Evolutionary conservation across 495 filamentous ascomycete species (phyloP), one percentile per base, ranked within the genome.

Genomic region (Pseudevernia furfuracea): DNA sequence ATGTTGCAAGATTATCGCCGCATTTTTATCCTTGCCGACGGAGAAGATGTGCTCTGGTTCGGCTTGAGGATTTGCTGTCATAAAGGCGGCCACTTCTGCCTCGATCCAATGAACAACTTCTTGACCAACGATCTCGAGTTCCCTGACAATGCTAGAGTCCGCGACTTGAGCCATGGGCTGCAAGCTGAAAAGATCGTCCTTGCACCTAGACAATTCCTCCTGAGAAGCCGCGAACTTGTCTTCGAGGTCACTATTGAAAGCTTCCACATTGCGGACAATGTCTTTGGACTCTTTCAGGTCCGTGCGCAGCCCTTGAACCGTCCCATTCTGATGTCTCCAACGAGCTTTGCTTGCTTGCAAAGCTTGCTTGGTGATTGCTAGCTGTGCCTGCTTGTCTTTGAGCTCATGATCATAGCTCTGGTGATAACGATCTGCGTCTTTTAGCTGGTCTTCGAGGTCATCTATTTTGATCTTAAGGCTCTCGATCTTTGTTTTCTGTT

Each of bases 131-230:
- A 12, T n/a, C 3, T 65, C 61, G n/a, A 58, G 68, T 0, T 32
- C 7, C 5, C 39, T n/a, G 0, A 36, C 4, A 10, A 68, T 60
- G 2, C 11, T 41, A 5, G 63, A 59, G 44, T 71, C 66, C 0
- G 66, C 43, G 10, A 67, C n/a, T 37, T 64, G 41, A 21, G 34
- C 38, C 3, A 49, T 12, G 0, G 61, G 52, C 30, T 71, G 66
- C 34, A 68, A 28, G 1, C 44, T 43, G 41, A 66, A 68, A 2
- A 71, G 60, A 30, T 71, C 69, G 39, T 68, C 56, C 25, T 68
- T 66, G 49, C 69, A 70, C 10, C 34, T 58, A 0, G 34, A 34
- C 14, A 70, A 37, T 25, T 66, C 63, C 0, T 34, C 41, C 28
- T 52, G 46, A 28, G 57, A 53, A 7, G 34, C 39, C 21, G 32